Conservation (phyloP, 2,329 filamentous ascomycete species). For the Lachnellula arida region DNA sequence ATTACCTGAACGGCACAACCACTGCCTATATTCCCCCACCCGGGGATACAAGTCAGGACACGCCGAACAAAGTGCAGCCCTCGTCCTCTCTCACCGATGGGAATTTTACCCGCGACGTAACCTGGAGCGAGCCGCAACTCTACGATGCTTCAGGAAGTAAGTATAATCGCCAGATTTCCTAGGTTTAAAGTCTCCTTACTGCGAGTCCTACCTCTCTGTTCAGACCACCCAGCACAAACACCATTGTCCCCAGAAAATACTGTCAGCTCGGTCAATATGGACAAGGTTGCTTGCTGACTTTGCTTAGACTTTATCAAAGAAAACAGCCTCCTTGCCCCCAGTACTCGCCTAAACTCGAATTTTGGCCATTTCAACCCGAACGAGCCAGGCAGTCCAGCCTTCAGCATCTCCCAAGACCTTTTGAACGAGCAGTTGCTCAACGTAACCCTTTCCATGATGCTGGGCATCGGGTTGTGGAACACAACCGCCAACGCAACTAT, state of each 20-base stretch:
- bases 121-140: not conserved
- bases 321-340: not conserved
- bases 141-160: too few relatives aligned
- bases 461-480: conserved; percentile 11
- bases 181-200: too few relatives aligned
- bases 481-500: conserved; percentile 14
- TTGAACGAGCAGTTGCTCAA: conserved; percentile 22
- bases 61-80: not conserved
- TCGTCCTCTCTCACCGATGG: not conserved
- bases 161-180: too few relatives aligned
- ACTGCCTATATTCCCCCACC: not conserved
- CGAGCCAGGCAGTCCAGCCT: not conserved
- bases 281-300: not conserved
- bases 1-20: not conserved
- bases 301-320: not conserved
- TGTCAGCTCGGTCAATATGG: too few relatives aligned
- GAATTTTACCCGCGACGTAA: not conserved
- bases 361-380: not conserved
- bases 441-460: conserved; percentile 16
- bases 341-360: not conserved
- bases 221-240: too few relatives aligned
- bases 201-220: too few relatives aligned
- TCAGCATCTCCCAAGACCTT: conserved; percentile 2
- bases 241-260: too few relatives aligned
- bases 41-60: not conserved